A percentile compares a stretch with the other conserved stretches of the same genome.
These are phyloP conservation scores for Metschnikowia drakensbergensis DNA, from an alignment of 805 yeast genomes.

Conservation along the genomic window DNA sequence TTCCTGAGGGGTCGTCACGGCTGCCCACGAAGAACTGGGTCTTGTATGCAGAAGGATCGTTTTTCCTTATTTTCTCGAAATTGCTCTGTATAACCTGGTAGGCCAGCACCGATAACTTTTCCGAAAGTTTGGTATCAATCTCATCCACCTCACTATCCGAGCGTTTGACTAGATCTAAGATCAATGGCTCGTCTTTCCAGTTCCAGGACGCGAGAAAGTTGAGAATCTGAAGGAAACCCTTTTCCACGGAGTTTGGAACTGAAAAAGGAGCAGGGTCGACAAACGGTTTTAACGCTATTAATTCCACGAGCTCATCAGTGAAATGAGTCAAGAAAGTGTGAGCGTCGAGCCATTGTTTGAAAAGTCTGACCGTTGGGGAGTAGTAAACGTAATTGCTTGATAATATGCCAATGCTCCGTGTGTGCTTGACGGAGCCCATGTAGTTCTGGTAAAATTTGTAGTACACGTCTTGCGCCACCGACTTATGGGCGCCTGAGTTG, in stretches of 20 bases:
- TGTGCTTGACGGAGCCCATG: conserved; percentile 69
- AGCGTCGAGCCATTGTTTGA: conserved; percentile 85
- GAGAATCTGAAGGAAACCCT: conserved; percentile 76
- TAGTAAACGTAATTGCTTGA: conserved; percentile 68
- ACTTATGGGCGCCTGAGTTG: conserved; percentile 59
- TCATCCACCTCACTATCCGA: conserved; percentile 25
- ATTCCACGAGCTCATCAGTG: conserved; percentile 74
- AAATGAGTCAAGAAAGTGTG: conserved; percentile 73
- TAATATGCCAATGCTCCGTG: conserved; percentile 69
- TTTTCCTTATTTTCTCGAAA: conserved; percentile 64
- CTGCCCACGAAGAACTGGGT: conserved; percentile 82
- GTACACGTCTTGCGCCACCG: conserved; percentile 56
- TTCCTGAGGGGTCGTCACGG: conserved; percentile 81
- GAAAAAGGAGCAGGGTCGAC: conserved; percentile 84
- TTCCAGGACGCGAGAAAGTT: conserved; percentile 80
- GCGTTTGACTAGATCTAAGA: conserved; percentile 66
- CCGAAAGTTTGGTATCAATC: conserved; percentile 47
- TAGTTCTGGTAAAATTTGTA: conserved; percentile 63
- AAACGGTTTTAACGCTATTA: conserved; percentile 78
- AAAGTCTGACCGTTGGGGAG: conserved; percentile 76
- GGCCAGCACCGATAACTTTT: conserved; percentile 56
- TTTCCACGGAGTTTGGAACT: conserved; percentile 71
- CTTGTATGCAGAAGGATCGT: conserved; percentile 77
- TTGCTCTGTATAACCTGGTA: conserved; percentile 59
- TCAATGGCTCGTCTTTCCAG: conserved; percentile 86